Percentiles rank a stretch among this genome's conserved stretches.
These are phyloP conservation scores for Podospora sp. DNA, from an alignment of 495 filamentous ascomycete species.

Conservation along the genomic window DNA sequence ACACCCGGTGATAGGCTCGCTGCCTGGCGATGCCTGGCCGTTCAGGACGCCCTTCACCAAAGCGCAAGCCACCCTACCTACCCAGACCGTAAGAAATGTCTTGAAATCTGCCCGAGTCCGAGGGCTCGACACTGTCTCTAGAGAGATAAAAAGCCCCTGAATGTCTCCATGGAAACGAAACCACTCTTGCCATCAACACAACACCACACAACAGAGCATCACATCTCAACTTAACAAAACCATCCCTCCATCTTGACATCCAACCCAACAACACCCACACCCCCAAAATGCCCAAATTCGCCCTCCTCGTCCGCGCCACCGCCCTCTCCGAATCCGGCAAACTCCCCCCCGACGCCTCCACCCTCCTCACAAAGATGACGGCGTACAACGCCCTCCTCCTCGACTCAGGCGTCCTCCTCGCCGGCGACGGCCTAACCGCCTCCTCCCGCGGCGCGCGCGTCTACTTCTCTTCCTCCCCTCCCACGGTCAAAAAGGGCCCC, in stretches of 20 bases:
- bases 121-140: background rate
- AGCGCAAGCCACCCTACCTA: background rate
- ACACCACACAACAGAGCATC: too few relatives aligned
- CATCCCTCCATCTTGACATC: background rate
- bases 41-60: background rate
- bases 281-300: constrained; percentile 25
- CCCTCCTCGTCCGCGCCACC: constrained; percentile 25
- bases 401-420: constrained; percentile 14
- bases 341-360: background rate
- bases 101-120: background rate
- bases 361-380: background rate
- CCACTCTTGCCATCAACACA: too few relatives aligned
- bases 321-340: constrained; percentile 4
- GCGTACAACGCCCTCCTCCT: constrained; percentile 1
- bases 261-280: background rate
- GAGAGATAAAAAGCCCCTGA: background rate
- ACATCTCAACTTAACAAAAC: too few relatives aligned
- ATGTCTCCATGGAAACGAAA: too few relatives aligned
- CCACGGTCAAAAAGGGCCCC: constrained; percentile 19
- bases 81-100: background rate
- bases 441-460: constrained; percentile 21
- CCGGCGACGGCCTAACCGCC: constrained; percentile 17
- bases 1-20: constrained; percentile 1
- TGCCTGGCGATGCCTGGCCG: background rate
- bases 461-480: constrained; percentile 11